phyloP scores from a whole-genome alignment of 257 asterid species.

The Lycium barbarum region DNA sequence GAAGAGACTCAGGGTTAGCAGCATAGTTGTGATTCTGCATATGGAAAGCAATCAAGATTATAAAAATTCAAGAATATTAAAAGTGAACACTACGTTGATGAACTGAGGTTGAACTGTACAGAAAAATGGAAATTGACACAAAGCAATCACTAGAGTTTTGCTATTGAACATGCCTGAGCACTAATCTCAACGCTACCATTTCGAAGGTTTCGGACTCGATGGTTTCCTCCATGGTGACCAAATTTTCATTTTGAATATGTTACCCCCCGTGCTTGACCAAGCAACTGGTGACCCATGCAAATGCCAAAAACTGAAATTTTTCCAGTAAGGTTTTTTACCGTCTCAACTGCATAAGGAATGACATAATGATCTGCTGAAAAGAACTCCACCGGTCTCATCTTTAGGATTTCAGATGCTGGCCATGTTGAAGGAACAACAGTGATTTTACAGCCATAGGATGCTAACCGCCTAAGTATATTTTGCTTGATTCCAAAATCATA shows the following conservation, averaged over 20 bases:
- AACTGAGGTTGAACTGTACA: background rate
- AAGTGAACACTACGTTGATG: background rate
- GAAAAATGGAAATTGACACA: background rate
- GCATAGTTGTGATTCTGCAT: constrained; percentile 96
- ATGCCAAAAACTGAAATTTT: constrained; percentile 89
- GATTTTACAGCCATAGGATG: constrained; percentile 91
- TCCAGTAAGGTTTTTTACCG: constrained; percentile 80
- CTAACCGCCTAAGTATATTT: constrained; percentile 84
- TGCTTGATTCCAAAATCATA: constrained; percentile 98
- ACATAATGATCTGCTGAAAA: constrained; percentile 98
- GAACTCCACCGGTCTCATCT: constrained; percentile 92
- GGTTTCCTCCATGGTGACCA: constrained; percentile 98
- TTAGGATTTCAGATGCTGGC: constrained; percentile 87
- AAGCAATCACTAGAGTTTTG: background rate
- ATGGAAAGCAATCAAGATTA: background rate
- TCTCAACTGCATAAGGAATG: constrained; percentile 91
- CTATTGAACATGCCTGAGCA: constrained; percentile 71
- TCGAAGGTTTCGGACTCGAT: constrained; percentile 84
- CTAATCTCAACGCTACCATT: constrained; percentile 88
- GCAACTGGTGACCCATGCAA: constrained; percentile 98
- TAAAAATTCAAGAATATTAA: no score
- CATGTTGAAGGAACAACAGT: constrained; percentile 93
- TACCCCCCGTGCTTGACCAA: constrained; percentile 98
- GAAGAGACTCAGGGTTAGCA: constrained; percentile 49
- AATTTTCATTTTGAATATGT: constrained; percentile 94